Conservation (phyloP, 78 protist species). For the Protostelium mycophagum region DNA sequence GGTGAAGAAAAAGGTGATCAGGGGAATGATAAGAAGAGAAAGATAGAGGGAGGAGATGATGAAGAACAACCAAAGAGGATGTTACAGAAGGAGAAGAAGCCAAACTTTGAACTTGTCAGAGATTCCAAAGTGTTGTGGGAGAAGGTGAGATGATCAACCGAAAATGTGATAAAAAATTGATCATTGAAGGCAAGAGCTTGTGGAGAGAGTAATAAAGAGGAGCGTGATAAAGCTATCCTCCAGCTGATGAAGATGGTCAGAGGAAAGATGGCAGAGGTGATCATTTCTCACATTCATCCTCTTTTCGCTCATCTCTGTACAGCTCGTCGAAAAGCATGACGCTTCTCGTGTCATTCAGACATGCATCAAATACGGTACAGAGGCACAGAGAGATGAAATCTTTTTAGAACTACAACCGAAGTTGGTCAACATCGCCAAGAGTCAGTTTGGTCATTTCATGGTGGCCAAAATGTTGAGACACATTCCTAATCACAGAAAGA, state of each 20-base stretch:
- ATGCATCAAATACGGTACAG: conserved; percentile 37
- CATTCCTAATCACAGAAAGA: conserved; percentile 16
- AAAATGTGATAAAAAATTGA: conserved; percentile 6
- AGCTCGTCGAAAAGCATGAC: conserved; percentile 56
- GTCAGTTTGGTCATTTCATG: conserved; percentile 32
- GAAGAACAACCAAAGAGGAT: conserved; percentile 30
- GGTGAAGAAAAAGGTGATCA: not conserved
- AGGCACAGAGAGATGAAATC: conserved; percentile 23
- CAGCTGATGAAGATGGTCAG: not conserved
- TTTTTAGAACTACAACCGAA: conserved; percentile 35
- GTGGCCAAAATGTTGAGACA: conserved; percentile 30
- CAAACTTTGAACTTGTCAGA: conserved; percentile 6
- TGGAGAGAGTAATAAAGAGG: conserved; percentile 16
- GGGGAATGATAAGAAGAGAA: conserved; percentile 6
- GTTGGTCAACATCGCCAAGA: not conserved
- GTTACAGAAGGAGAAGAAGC: conserved; percentile 27
- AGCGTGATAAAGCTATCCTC: conserved; percentile 7
- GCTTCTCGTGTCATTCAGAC: conserved; percentile 61
- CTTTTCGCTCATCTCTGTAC: not conserved
- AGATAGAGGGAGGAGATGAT: conserved; percentile 9
- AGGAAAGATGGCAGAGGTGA: not conserved
- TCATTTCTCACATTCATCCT: not conserved
- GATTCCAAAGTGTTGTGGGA: conserved; percentile 42
- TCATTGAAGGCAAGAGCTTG: conserved; percentile 6
- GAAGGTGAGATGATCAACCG: conserved; percentile 27